These are phyloP conservation scores for Asterionellopsis glacialis DNA, from an alignment of 108 stramenopile genomes.

Conservation along the genomic window DNA sequence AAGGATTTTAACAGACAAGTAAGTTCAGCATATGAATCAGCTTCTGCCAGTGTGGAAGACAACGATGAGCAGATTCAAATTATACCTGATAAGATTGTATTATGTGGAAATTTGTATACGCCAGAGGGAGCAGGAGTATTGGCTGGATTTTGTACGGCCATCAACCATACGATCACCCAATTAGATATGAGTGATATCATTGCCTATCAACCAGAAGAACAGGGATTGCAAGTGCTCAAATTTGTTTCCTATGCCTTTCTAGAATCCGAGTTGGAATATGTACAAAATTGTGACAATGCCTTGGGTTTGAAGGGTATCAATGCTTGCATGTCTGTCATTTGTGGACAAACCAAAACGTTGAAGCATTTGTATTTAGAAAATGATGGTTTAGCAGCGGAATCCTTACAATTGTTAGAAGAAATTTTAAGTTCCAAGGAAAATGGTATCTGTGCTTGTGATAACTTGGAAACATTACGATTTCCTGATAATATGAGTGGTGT, in stretches of 20 bases:
- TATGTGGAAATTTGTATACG: constrained; percentile 37
- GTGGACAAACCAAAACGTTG: constrained; percentile 19
- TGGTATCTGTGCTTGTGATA: constrained; percentile 29
- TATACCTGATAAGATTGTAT: constrained; percentile 25
- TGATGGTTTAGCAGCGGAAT: constrained; percentile 30
- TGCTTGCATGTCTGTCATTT: constrained; percentile 28
- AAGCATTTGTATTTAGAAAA: constrained; percentile 33
- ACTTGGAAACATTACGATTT: constrained; percentile 42
- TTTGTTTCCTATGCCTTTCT: constrained; percentile 39
- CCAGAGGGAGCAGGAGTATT: constrained; percentile 35
- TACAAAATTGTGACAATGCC: constrained; percentile 46
- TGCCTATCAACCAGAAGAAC: constrained; percentile 25
- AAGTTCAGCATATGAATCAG: too few relatives aligned
- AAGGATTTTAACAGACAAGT: too few relatives aligned
- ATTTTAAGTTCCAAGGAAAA: constrained; percentile 37
- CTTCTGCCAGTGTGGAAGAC: too few relatives aligned
- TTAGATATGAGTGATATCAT: constrained; percentile 40
- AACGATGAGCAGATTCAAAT: too few relatives aligned
- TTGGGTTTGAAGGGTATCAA: constrained; percentile 39
- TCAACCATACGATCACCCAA: constrained; percentile 28
- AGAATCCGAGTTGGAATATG: constrained; percentile 27
- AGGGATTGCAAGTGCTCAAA: constrained; percentile 33
- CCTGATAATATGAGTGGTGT: constrained; percentile 57
- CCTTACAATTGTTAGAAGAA: constrained; percentile 37
- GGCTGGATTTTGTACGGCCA: constrained; percentile 24